Evolutionary conservation across 2,329 filamentous ascomycete species (phyloP).

Genomic region (Stemphylium vesicarium): DNA sequence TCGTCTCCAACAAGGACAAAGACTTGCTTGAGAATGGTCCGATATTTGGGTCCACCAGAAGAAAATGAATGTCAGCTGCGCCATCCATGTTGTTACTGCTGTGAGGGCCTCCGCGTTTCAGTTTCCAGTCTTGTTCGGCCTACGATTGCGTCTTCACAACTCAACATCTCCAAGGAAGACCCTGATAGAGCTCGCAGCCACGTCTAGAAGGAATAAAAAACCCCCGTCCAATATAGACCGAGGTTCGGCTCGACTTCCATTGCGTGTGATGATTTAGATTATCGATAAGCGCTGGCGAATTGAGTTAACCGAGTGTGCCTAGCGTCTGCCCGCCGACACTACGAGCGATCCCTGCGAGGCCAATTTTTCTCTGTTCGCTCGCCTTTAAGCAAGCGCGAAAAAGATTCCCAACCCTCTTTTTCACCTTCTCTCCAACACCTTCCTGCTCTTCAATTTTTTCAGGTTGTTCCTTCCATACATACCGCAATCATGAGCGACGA

Average conservation of each 20-base stretch:
- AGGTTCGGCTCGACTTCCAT: not conserved
- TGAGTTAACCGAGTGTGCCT: constrained; percentile 15
- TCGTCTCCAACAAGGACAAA: not conserved
- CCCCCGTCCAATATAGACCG: not conserved
- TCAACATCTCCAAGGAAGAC: not conserved
- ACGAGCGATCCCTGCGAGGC: constrained; percentile 16
- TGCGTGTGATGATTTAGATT: constrained; percentile 1
- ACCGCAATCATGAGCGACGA: constrained; percentile 85
- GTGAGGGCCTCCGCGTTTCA: not conserved
- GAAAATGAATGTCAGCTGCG: constrained; percentile 2
- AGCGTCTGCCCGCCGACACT: constrained; percentile 13
- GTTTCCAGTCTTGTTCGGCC: not conserved
- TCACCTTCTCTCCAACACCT: constrained; percentile 41
- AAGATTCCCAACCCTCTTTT: constrained; percentile 28
- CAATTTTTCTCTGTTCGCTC: constrained; percentile 22
- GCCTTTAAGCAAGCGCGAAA: constrained; percentile 20
- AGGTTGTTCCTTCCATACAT: constrained; percentile 36
- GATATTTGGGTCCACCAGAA: not conserved
- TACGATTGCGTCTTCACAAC: not conserved
- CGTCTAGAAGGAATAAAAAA: not conserved
- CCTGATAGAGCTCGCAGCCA: too few species aligned
- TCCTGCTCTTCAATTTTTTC: constrained; percentile 35
- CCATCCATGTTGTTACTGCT: not conserved
- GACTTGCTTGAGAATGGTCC: not conserved
- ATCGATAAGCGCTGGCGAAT: constrained; percentile 18